Evolutionary conservation across 495 filamentous ascomycete genomes (phyloP).

Genomic region (Annulohypoxylon maeteangense): DNA sequence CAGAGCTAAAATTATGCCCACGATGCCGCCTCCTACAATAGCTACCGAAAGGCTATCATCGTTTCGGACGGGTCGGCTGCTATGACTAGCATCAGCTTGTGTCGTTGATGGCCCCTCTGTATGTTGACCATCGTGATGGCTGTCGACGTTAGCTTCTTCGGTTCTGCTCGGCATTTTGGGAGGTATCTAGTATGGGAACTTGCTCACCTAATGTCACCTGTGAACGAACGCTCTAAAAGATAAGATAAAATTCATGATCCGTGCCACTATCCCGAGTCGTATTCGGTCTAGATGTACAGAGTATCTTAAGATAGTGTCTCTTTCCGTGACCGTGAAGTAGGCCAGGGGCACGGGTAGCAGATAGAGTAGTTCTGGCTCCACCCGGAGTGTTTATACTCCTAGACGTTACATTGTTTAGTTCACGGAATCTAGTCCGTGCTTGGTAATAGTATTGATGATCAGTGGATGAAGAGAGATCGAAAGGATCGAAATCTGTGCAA

Average conservation of each 20-base stretch:
- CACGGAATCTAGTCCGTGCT: neutral
- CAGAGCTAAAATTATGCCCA: conserved; percentile 52
- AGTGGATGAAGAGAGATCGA: neutral
- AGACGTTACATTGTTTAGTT: neutral
- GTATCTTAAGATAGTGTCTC: neutral
- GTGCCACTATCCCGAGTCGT: neutral
- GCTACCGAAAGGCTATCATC: conserved; percentile 33
- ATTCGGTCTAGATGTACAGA: neutral
- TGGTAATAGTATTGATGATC: neutral
- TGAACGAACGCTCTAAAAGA: neutral
- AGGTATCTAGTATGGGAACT: neutral
- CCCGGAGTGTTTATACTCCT: conserved; percentile 12
- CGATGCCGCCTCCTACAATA: conserved; percentile 58
- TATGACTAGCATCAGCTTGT: neutral
- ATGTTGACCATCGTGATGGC: neutral
- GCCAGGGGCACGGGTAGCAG: neutral
- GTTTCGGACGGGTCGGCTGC: neutral
- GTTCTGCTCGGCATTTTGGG: conserved; percentile 8
- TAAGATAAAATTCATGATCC: neutral
- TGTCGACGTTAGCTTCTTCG: neutral
- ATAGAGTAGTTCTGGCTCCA: neutral
- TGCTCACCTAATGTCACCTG: neutral
- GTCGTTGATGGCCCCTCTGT: neutral
- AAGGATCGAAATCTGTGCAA: neutral
- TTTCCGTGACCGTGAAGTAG: neutral